Base-by-base conservation (phyloP, 257 asterid genomes). In the Fraxinus pennsylvanica region DNA sequence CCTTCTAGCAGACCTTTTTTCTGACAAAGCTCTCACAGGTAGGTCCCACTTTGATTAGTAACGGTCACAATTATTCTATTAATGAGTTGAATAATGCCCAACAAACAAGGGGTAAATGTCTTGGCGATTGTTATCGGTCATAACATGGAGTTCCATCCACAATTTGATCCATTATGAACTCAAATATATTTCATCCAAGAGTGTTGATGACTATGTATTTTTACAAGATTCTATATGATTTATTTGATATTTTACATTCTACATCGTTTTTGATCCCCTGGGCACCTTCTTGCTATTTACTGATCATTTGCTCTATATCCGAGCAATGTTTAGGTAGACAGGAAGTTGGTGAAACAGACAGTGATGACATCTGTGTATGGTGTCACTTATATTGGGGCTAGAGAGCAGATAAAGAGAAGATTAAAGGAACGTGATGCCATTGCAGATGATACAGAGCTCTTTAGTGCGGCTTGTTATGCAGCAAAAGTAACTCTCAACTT, bases 351-450 rank as follows among this genome's bases (percentile, higher is more conserved):
- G 82, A 95, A 95, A 91, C 98, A 95, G 86, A 93, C 99, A 1
- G 99, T 95, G 77, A 95, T 95, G 99, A 95, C 99, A 83, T 95
- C 99, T 74, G 99, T 95, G 69, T 95, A 95, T 86, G 99, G 99
- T 68, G 99, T 95, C 79, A 95, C 99, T n/a, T 93, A 89, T 79
- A 84, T 90, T 85, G 99, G 99, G 75, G 99, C 99, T 68, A 94
- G 99, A 73, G 98, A 95, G 83, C 99, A 95, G 80, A 95, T 95
- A 74, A 90, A 87, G 85, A 89, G 90, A 84, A 91, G 98, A 83
- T 82, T 95, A 82, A 95, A 90, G 87, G 99, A 95, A 81, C 96
- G 99, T 38, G 86, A 75, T 73, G 87, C 87, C 72, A 84, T 93
- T 85, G 88, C 84, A 14, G 98, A 95, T 33, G 91, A 91, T 36